phyloP scores from a whole-genome alignment of 805 yeast species.

The Hanseniaspora valbyensis region DNA sequence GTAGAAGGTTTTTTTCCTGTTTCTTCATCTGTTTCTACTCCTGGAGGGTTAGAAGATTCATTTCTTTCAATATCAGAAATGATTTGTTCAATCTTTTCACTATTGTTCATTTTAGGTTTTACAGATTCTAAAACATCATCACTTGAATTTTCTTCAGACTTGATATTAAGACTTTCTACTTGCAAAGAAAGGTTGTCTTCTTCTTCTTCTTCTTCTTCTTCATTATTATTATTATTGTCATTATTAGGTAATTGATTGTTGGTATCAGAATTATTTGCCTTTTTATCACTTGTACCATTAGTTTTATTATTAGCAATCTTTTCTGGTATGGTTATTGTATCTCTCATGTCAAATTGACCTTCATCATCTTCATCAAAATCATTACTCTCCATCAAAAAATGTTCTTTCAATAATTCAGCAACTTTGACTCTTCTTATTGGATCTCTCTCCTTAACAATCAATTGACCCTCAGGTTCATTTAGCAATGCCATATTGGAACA shows the following conservation, averaged over 20 bases:
- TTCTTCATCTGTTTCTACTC: not conserved
- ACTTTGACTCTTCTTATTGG: slow-evolving; percentile 36
- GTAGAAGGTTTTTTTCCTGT: no score
- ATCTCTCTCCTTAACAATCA: slow-evolving; percentile 61
- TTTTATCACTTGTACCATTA: no score
- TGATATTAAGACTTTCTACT: slow-evolving; percentile 18
- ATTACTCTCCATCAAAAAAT: slow-evolving; percentile 1
- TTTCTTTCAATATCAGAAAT: slow-evolving; percentile 25
- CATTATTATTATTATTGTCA: not conserved
- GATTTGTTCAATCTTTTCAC: slow-evolving; percentile 19
- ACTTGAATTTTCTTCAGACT: slow-evolving; percentile 19
- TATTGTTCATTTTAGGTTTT: not conserved
- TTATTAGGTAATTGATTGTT: not conserved
- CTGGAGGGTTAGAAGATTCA: slow-evolving; percentile 13
- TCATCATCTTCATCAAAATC: slow-evolving; percentile 13
- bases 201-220: slow-evolving; percentile 16
- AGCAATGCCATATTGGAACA: slow-evolving; percentile 91
- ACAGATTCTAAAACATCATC: slow-evolving; percentile 20
- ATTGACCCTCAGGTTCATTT: slow-evolving; percentile 65
- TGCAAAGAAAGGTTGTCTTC: slow-evolving; percentile 13
- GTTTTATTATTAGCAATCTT: no score
- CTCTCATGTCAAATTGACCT: slow-evolving; percentile 4
- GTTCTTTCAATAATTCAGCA: not conserved
- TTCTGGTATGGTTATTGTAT: no score
- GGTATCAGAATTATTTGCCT: not conserved